These are phyloP conservation scores for Mrakia hoshinonis DNA, from an alignment of 768 basidiomycete genomes.

Conservation along the genomic window DNA sequence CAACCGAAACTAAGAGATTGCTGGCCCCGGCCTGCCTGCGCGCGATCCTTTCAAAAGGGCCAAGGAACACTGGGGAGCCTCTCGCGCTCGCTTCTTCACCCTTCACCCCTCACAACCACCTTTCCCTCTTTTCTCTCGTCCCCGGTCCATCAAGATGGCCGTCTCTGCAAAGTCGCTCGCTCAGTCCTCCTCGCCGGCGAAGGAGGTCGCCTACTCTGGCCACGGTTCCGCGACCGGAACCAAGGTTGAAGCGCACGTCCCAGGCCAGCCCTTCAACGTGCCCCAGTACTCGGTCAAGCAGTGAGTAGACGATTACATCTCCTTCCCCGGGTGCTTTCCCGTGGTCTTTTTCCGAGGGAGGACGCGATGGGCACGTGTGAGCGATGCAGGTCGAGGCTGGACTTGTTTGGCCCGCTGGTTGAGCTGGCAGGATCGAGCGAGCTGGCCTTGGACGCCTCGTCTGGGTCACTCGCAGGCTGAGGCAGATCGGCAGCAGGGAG, in stretches of 20 bases:
- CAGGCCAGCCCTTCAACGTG: background rate
- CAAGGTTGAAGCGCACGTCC: background rate
- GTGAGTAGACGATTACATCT: background rate
- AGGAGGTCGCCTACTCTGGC: background rate
- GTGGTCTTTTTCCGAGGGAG: background rate
- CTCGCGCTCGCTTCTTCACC: background rate
- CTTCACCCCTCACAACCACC: background rate
- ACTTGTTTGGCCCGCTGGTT: no score
- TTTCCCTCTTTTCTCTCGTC: background rate
- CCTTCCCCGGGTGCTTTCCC: background rate
- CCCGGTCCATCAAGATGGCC: background rate
- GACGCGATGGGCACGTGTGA: background rate
- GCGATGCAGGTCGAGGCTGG: no score
- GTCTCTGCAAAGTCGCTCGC: background rate
- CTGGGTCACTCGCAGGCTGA: no score
- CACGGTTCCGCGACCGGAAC: conserved; percentile 1
- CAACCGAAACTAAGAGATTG: no score
- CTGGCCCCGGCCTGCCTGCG: no score
- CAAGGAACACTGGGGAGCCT: background rate
- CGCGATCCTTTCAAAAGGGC: no score
- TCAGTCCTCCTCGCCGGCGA: background rate
- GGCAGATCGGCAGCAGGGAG: no score
- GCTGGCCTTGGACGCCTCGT: no score
- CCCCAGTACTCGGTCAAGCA: conserved; percentile 28
- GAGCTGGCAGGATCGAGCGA: no score